Base-by-base conservation (phyloP, 2,329 filamentous ascomycete species). In the Ophiocordyceps camponoti-floridani region DNA sequence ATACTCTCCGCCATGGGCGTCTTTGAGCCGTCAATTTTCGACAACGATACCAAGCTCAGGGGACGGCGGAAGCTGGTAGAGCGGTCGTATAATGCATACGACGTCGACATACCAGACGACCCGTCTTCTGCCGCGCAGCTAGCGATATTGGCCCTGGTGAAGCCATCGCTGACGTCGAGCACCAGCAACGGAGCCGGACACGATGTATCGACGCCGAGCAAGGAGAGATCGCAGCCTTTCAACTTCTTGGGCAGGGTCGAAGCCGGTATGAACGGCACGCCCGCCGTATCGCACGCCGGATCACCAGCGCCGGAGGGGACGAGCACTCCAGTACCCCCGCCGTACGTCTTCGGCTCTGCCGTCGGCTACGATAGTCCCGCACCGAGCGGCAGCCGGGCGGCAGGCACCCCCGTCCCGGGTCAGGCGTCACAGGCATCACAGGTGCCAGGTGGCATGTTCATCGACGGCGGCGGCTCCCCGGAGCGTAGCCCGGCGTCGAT, bases 1-100 rank as follows among this genome's bases (percentile, higher is more conserved):
- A 84, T 94, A 53, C 71, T 98, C n/a, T 83, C 91, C 0, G 83
- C 88, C 1, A 86, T 94, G 81, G 88, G 87, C 30, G 84, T 88
- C 54, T 95, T 93, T 60, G 83, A 89, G 48, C 89, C 91, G 0
- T 68, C 75, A 2, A 82, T 95, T 45, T 94, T 96, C 52, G 85
- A 94, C 57, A 82, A 87, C 53, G 77, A 73, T 27, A 65, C 73
- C 33, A 98, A 98, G 66, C 73, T 96, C 11, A 67, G 72, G 18
- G 81, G 84, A 40, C 78, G 89, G 43, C 77, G 86, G 51, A 87
- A 82, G 55, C 69, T 96, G 19, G 77, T 96, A 30, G 80, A 85
- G 45, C 81, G 84, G 35, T 95, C 89, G 0, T 87, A 88, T 54
- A 94, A 98, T 58, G 78, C 93, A 12, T 98, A 98, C 60, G 91